Conservation (phyloP, 2,329 filamentous ascomycete genomes). For the Escovopsis sp. region DNA sequence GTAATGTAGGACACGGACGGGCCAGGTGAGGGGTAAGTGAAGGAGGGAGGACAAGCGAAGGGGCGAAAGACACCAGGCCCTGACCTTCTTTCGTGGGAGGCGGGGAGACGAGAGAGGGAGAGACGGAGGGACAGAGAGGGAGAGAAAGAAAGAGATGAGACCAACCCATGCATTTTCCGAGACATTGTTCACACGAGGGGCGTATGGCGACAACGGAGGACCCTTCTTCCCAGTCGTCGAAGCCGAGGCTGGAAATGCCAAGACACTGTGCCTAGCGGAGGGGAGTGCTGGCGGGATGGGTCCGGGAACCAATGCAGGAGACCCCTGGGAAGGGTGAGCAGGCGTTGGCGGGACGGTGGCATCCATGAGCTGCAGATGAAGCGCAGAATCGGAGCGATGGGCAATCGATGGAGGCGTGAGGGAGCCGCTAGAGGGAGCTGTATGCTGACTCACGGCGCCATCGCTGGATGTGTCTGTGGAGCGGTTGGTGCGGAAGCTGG, state of each 20-base stretch:
- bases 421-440: slow-evolving; percentile 51
- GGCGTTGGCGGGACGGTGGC: slow-evolving; percentile 9
- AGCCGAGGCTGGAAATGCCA: slow-evolving; percentile 46
- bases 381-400: slow-evolving; percentile 49
- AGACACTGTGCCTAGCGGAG: slow-evolving; percentile 41
- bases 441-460: slow-evolving; percentile 40
- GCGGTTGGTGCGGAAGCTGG: slow-evolving; percentile 54
- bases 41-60: neutral
- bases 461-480: slow-evolving; percentile 49
- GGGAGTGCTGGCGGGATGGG: slow-evolving; percentile 9
- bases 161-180: slow-evolving; percentile 74
- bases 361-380: slow-evolving; percentile 46
- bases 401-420: slow-evolving; percentile 62
- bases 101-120: neutral
- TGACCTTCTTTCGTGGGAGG: too few relatives aligned
- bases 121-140: neutral
- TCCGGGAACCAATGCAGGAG: slow-evolving; percentile 1
- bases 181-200: slow-evolving; percentile 66
- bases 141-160: slow-evolving; percentile 8
- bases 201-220: slow-evolving; percentile 59
- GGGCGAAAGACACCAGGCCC: too few relatives aligned
- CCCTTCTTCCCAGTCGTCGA: slow-evolving; percentile 38
- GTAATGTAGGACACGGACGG: neutral
- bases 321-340: neutral
- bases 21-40: too few relatives aligned